Evolutionary conservation across 805 yeast species (phyloP), one percentile per base, ranked within the genome.

Genomic region (Geotrichum ghanense): DNA sequence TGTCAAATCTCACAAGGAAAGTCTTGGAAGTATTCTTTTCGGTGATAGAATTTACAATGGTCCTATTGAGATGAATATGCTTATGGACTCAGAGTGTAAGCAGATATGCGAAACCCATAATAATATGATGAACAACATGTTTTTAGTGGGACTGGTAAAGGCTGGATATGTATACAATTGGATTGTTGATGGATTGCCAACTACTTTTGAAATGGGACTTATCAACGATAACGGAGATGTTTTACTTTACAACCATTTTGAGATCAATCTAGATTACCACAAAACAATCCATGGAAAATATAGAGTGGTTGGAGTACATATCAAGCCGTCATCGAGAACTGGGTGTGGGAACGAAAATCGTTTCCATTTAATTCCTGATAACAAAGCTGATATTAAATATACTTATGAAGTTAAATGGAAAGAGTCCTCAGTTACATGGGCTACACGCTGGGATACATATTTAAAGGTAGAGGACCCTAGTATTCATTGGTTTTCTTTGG

Each of bases 391-490:
- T 1, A 94, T 90, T n/a, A 60, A 71, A 17, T 92, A 78, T 68
- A 76, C 95, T n/a, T 92, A 92, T 65, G 80, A 92, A 2, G 92
- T 90, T 16, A 67, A 62, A 26, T 92, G 89, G 72, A 62, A 66
- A 17, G 75, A 75, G 47, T 81, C 90, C 6, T 71, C 70, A 3
- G 83, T 90, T 2, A 77, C 79, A 3, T 92, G 97, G 97, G 97
- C 97, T 25, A 90, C 97, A 2, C 80, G 98, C 68, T 92, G 98
- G 98, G 98, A 92, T 65, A 86, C 86, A 65, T 92, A 92, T 62
- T 71, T 92, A 58, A 94, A 86, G 56, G 92, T 84, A 20, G 83
- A 81, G 61, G 95, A 86, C 60, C 94, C 97, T 48, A 82, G 83
- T 60, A 84, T 92, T 56, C 97, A 90, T 67, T 90, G 97, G 97